phyloP scores from a whole-genome alignment of 2,329 filamentous ascomycete genomes.

The Macroventuria anomochaeta region DNA sequence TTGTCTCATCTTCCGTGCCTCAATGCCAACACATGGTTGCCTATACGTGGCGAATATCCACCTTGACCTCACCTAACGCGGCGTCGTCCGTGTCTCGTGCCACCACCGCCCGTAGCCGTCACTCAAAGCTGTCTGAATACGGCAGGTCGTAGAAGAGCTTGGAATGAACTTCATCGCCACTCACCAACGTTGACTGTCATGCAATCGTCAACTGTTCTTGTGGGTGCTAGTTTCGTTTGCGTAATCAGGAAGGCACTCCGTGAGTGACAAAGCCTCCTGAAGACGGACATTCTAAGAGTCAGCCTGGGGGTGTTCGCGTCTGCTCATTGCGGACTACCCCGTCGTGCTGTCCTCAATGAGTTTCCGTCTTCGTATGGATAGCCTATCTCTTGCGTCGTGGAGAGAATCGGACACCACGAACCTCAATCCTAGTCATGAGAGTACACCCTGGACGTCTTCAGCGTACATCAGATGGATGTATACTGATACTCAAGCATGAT shows the following conservation, averaged over 20 bases:
- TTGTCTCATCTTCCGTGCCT: neutral
- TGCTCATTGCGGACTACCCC: neutral
- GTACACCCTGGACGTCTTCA: too few species aligned
- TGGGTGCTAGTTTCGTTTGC: neutral
- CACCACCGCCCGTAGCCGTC: neutral
- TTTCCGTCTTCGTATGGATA: too few species aligned
- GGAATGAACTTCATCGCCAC: conserved; percentile 6
- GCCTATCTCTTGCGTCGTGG: too few species aligned
- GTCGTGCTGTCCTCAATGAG: too few species aligned
- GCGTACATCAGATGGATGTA: too few species aligned
- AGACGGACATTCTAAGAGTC: neutral
- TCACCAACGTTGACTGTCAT: neutral
- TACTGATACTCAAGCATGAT: too few species aligned
- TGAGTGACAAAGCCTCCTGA: neutral
- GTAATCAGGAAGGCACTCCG: neutral
- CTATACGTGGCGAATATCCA: conserved; percentile 15
- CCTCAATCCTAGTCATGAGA: too few species aligned
- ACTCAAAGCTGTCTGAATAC: neutral
- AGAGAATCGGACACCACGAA: too few species aligned
- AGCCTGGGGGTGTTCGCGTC: neutral
- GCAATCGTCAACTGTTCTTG: neutral
- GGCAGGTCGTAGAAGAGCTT: conserved; percentile 10
- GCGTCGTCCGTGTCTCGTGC: conserved; percentile 1
- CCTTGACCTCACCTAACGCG: neutral
- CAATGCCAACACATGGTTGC: neutral